Evolutionary conservation across 164 flowering plant genomes (phyloP), one percentile per base, ranked within the genome.

Genomic region (Dillenia suffruticosa): DNA sequence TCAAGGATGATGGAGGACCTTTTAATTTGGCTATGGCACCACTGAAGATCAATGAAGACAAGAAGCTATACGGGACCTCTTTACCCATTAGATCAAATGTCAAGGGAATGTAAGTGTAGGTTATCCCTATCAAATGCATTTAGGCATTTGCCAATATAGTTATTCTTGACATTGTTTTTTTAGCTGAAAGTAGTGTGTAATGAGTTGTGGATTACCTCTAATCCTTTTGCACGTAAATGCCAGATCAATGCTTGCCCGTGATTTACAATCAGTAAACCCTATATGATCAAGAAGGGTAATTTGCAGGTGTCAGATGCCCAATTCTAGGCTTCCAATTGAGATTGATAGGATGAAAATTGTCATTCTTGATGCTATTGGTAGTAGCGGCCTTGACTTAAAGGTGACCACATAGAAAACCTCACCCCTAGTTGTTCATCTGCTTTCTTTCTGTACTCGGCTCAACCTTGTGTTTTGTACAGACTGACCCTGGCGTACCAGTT

Each of bases 1-100:
- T 75, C n/a, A 94, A 82, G 77, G 79, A 88, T 68, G 79, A 65
- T 74, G 90, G 88, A 80, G 97, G 99, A 8, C 99, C 97, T 61
- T 94, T 89, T 74, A 94, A 94, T 81, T 80, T 94, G 85, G 89
- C 97, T 16, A 71, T 94, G 93, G 99, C 97, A 60, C 97, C 97
- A 69, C 70, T 94, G 61, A 62, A 86, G 78, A 24, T 88, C 62
- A 91, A 83, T 72, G 96, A 96, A 55, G 99, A 94, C 81, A 94
- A 94, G 75, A 94, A 91, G 78, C 96, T 91, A 51, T 94, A 32
- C 63, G 99, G 99, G 63, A 88, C 97, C 45, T 86, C 91, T 68
- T 73, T 94, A 51, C 97, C 99, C 12, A 67, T 83, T 44, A 96
- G 84, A 58, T 71, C 93, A n/a, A 65, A 79, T 61, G 83, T 89